Percentiles rank a stretch among this genome's conserved stretches.
Evolutionary conservation across 2,329 filamentous ascomycete genomes (phyloP).

Genomic region (Colletotrichum zoysiae): DNA sequence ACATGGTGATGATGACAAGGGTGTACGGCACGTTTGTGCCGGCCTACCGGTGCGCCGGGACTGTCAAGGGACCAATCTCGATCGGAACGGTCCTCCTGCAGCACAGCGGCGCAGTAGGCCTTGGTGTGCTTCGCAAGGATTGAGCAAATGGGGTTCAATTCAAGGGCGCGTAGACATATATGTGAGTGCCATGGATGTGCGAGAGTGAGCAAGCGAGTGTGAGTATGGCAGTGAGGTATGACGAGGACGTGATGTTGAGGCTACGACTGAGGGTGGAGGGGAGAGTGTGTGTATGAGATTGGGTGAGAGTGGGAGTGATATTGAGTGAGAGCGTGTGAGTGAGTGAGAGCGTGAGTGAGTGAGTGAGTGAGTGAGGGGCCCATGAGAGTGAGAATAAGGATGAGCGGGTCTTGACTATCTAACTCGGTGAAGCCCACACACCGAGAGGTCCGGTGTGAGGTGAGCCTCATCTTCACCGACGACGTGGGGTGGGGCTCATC

Average conservation of each 20-base stretch:
- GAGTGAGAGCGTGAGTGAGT: background rate
- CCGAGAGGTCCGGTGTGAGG: background rate
- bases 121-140: background rate
- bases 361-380: background rate
- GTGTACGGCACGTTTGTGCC: background rate
- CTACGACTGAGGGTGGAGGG: no score
- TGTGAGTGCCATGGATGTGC: background rate
- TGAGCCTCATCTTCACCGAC: background rate
- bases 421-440: background rate
- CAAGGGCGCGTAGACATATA: background rate
- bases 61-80: background rate
- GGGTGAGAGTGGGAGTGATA: background rate
- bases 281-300: background rate
- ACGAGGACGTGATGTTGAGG: no score
- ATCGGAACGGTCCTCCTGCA: background rate
- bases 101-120: background rate
- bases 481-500: slow-evolving; percentile 15
- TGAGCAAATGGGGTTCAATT: background rate
- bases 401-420: background rate
- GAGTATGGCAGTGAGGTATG: no score
- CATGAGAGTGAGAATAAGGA: background rate
- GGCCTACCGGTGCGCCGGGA: background rate
- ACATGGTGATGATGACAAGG: no score
- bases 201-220: background rate
- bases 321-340: background rate